These are phyloP conservation scores for Zasmidium citrigriseum DNA, from an alignment of 2,329 filamentous ascomycete species.

Conservation along the genomic window DNA sequence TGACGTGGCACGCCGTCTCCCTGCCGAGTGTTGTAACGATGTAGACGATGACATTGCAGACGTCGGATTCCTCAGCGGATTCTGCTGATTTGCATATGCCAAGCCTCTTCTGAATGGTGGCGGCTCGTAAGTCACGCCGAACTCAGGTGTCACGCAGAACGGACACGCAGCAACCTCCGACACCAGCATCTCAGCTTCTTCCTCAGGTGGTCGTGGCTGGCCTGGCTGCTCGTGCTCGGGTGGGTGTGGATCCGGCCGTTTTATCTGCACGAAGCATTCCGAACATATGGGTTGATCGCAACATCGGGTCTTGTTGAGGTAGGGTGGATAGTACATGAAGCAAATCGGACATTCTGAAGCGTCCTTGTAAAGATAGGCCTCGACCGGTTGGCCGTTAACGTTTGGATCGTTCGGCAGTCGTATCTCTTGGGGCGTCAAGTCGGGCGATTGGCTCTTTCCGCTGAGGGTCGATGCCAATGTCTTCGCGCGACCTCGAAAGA, in stretches of 20 bases:
- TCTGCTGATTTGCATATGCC: constrained; percentile 58
- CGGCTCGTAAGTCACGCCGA: constrained; percentile 91
- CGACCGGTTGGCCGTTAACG: constrained; percentile 90
- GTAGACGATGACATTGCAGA: constrained; percentile 86
- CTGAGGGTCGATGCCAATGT: constrained; percentile 76
- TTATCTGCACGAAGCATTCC: constrained; percentile 98
- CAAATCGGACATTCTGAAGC: constrained; percentile 92
- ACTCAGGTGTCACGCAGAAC: constrained; percentile 92
- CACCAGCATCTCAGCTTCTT: constrained; percentile 66
- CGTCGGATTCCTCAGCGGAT: constrained; percentile 54
- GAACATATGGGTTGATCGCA: constrained; percentile 97
- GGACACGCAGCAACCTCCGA: constrained; percentile 92
- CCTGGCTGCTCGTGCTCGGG: constrained; percentile 62
- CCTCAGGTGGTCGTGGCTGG: constrained; percentile 38
- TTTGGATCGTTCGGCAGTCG: constrained; percentile 78
- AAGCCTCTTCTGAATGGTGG: constrained; percentile 87
- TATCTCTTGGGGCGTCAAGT: constrained; percentile 76
- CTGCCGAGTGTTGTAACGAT: constrained; percentile 60
- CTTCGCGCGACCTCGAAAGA: constrained; percentile 82
- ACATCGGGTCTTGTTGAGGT: constrained; percentile 90
- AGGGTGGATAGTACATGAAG: constrained; percentile 92
- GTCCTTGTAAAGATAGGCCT: constrained; percentile 92
- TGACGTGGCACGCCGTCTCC: constrained; percentile 63
- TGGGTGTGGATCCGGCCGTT: constrained; percentile 85
- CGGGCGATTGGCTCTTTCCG: constrained; percentile 66